These are phyloP conservation scores for Gossypioides kirkii DNA, from an alignment of 345 rosid genomes.

Conservation along the genomic window DNA sequence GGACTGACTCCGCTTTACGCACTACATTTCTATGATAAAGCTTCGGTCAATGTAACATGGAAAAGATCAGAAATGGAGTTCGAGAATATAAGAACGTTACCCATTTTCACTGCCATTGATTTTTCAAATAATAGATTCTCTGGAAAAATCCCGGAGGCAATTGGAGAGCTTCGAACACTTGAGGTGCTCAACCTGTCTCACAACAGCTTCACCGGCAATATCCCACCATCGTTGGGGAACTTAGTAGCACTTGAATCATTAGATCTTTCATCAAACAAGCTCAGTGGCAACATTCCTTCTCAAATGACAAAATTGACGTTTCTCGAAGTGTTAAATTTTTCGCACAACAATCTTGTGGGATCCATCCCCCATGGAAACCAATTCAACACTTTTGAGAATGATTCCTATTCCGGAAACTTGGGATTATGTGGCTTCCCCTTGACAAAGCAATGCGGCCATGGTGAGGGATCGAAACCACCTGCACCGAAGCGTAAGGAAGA, in stretches of 20 bases:
- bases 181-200: not conserved
- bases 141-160: not conserved
- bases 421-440: not conserved
- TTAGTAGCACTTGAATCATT: conserved; percentile 12
- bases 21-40: not conserved
- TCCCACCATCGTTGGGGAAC: conserved; percentile 14
- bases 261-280: conserved; percentile 16
- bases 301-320: not conserved
- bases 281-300: not conserved
- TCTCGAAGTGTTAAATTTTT: not conserved
- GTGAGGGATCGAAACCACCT: not conserved
- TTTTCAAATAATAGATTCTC: not conserved
- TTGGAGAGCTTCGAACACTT: not conserved
- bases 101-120: not conserved
- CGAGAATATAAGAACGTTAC: not conserved
- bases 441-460: not conserved
- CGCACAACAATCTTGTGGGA: conserved; percentile 7
- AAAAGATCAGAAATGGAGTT: conserved; percentile 36
- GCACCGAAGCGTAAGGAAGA: not conserved
- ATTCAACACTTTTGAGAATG: not conserved
- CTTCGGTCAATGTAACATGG: conserved; percentile 25
- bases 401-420: not conserved
- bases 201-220: conserved; percentile 5
- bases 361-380: not conserved
- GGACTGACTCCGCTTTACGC: not conserved